Base-by-base conservation (phyloP, 495 filamentous ascomycete genomes). In the Neurospora sublineolata region DNA sequence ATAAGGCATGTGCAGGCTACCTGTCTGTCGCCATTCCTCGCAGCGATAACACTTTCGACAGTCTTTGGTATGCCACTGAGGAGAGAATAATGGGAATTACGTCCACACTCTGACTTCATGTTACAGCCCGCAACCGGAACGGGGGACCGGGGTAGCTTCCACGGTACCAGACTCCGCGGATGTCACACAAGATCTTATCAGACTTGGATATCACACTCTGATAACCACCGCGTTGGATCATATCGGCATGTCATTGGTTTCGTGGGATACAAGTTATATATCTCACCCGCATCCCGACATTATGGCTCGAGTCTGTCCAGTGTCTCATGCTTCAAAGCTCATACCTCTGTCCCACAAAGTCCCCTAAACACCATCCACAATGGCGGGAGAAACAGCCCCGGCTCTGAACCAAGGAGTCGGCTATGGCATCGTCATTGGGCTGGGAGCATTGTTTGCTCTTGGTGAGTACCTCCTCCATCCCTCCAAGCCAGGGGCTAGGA, bases 361-460 rank as follows among this genome's bases (percentile, higher is more conserved):
- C 68, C 11, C 8, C 67, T 68, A 36, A 20, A 37, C 67, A 68
- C 33, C 67, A 36, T 68, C 8, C 37, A 36, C 4, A 36, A 68
- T 68, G 37, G 37, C 33, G 1, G 37, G 33, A 30, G 52, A 60
- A 27, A 60, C 52, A 30, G n/a, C 52, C n/a, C 78, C 90, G 27
- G 88, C 92, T 7, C 84, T 95, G 30, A 84, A 82, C 70, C 87
- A 91, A 76, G 89, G 86, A 60, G 91, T 90, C 76, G 92, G 92
- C 75, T 95, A 94, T 88, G 92, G 91, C 71, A 91, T 96, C 77
- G 90, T 94, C 71, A 80, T 94, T 16, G 92, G 92, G 20, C 81
- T 94, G 30, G 91, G 91, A 27, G 88, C 89, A 78, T 85, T 86
- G 46, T 95, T 95, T 83, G 92, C 93, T 11, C 79, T 94, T 72